Percentiles rank a stretch among this genome's conserved stretches.
Conservation (phyloP, 2,329 filamentous ascomycete genomes). For the Arthrobotrys sphaeroides region DNA sequence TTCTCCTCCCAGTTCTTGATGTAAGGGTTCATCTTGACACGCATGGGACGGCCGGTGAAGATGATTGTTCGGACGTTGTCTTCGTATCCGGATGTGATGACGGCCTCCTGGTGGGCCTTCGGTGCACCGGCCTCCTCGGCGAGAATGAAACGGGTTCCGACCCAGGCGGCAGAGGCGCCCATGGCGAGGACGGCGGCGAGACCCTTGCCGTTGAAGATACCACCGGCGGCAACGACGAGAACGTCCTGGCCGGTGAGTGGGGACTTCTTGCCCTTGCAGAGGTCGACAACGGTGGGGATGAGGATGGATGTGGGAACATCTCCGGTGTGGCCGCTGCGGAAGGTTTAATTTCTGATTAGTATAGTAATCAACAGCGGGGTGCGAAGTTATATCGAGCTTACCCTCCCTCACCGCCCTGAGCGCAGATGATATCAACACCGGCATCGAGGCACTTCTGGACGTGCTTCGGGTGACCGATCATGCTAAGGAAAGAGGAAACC, state of each 20-base stretch:
- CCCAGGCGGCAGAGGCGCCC: constrained; percentile 91
- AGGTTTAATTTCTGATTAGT: background rate
- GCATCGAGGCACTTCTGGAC: constrained; percentile 93
- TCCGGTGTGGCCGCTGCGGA: constrained; percentile 78
- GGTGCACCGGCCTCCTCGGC: constrained; percentile 93
- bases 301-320: constrained; percentile 90
- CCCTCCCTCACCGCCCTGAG: constrained; percentile 95
- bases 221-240: constrained; percentile 91
- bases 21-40: constrained; percentile 92
- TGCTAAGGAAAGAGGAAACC: constrained; percentile 64
- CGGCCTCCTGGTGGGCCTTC: constrained; percentile 92
- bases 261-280: constrained; percentile 81
- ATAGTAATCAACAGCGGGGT: background rate
- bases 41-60: constrained; percentile 94
- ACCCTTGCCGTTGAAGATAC: constrained; percentile 90
- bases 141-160: constrained; percentile 94
- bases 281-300: constrained; percentile 88
- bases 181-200: constrained; percentile 91
- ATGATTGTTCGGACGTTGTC: constrained; percentile 98
- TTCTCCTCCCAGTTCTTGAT: constrained; percentile 97
- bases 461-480: constrained; percentile 99
- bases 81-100: constrained; percentile 88
- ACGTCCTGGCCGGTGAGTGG: constrained; percentile 87
- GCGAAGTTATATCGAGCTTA: constrained; percentile 13
- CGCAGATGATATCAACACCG: constrained; percentile 94